These are phyloP conservation scores for Bipolaris cookei DNA, from an alignment of 2,329 filamentous ascomycete genomes.

Conservation along the genomic window DNA sequence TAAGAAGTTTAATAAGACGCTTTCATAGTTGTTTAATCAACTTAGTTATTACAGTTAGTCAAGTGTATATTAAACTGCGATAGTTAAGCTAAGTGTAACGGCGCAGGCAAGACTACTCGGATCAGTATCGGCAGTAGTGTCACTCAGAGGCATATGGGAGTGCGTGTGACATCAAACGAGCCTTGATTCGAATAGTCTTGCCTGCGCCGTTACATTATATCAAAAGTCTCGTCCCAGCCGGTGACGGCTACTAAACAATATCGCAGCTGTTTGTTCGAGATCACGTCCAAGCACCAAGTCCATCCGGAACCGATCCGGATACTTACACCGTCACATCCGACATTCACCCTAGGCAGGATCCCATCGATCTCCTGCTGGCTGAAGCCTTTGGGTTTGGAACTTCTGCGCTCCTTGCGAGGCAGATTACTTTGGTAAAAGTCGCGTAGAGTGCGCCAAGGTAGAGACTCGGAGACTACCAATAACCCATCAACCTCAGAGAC, in stretches of 20 bases:
- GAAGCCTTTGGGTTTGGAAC: neutral
- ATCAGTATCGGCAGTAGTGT: too few species aligned
- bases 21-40: too few species aligned
- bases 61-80: too few species aligned
- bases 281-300: neutral
- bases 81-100: too few species aligned
- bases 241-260: neutral
- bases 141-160: too few species aligned
- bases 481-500: neutral
- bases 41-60: too few species aligned
- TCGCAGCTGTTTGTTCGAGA: neutral
- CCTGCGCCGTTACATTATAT: neutral
- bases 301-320: neutral
- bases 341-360: neutral
- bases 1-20: too few species aligned
- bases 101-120: too few species aligned
- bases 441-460: neutral
- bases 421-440: neutral
- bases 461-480: neutral
- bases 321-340: neutral
- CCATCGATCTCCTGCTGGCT: neutral
- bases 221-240: neutral
- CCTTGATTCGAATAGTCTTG: too few species aligned
- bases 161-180: too few species aligned
- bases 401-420: neutral